Evolutionary conservation across 345 rosid genomes (phyloP), one percentile per base, ranked within the genome.

Genomic region (Ricinus communis): DNA sequence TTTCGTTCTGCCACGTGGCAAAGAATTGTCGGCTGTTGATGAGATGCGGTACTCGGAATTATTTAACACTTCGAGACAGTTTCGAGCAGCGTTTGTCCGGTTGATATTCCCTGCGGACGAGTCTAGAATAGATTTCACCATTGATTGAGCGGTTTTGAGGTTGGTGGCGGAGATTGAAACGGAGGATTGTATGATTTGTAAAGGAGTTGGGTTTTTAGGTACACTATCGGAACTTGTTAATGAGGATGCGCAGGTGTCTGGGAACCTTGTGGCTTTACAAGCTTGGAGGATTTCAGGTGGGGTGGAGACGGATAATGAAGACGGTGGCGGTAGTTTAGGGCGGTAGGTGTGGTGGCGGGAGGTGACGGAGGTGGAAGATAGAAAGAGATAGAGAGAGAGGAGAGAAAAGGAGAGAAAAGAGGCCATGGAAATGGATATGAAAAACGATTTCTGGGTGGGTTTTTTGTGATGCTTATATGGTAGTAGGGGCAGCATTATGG

Each of bases 191-290:
- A 90, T 85, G 78, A 89, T 71, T 62, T 87, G 87, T 18, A 81
- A 56, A 0, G 97, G 80, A 41, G 80, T 85, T 0, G 97, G 84
- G 47, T 82, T 74, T 31, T 38, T 46, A 1, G 78, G 74, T 60
- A 64, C 27, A 15, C 47, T 69, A 45, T 69, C 74, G 55, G 83
- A 69, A 13, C 75, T 31, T 4, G 85, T 58, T 16, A 91, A 72
- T 0, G 92, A 82, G 5, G 86, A 36, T 19, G 69, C 19, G 61
- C 96, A 91, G 6, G 46, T 24, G 60, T 85, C 88, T 0, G 88
- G 90, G 76, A 74, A 80, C 28, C 94, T 82, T 4, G 97, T 88
- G 28, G 97, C 87, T 53, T 82, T 82, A 64, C 97, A 91, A 7
- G 94, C 91, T 22, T 72, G 82, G 2, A 41, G 65, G 73, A 91